Base-by-base conservation (phyloP, 208 protist species). In the Acanthamoeba castellanii region DNA sequence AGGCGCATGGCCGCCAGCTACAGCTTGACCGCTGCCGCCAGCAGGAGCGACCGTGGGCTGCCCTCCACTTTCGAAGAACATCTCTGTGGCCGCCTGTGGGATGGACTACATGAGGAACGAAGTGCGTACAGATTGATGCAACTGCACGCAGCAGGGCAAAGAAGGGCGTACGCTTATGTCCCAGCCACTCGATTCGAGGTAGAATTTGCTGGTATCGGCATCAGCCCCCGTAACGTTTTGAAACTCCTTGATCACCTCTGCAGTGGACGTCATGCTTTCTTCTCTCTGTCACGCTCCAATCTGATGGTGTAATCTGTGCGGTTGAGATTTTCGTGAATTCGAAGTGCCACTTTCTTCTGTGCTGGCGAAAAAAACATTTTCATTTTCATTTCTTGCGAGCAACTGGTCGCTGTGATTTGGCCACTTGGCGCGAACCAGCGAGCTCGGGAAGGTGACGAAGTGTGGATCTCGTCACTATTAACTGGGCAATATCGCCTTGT, bases 151-250 rank as follows among this genome's bases (percentile, higher is more conserved):
- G 52, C 74, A 59, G n/a, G 27, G 13, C 16, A 18, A 37, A 30
- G 32, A 57, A 27, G 25, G 20, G n/a, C 57, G 50, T 45, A 92
- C 85, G n/a, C 42, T 34, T 9, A 92, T 14, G 37, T 92, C 85
- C 85, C 85, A 92, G 20, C 50, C 50, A 42, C 25, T 37, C 20
- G 57, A 74, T 50, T 92, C 85, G 30, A 92, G 59, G 61, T 45
- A 92, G 85, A 92, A 92, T 20, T 30, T 61, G 59, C 85, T 72
- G 50, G 85, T 92, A 11, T 61, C 59, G 14, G 32, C 57, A 8
- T 92, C 85, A 25, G 85, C 85, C 13, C 85, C 85, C 82, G 85
- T 92, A 34, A 92, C 14, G 37, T 70, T 70, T 32, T 70, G 47
- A 32, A 92, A 92, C 32, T 92, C 47, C 45, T 85, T 85, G 14